Conservation (phyloP, 2,329 filamentous ascomycete genomes). For the Apiospora phragmitis region DNA sequence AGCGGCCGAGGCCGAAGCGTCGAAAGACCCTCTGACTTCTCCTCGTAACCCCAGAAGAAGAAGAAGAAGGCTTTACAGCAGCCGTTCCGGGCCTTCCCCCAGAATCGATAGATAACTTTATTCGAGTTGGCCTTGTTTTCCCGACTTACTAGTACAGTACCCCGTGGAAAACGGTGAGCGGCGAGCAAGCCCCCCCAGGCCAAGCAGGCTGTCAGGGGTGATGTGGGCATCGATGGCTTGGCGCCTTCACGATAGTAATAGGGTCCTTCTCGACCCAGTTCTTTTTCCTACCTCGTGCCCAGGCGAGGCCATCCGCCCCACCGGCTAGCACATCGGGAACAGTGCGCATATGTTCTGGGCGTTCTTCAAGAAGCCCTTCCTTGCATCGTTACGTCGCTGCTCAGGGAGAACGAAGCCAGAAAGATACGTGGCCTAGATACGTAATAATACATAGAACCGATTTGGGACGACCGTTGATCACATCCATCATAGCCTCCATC, state of each 20-base stretch:
- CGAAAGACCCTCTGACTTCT: background rate
- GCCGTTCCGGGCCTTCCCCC: conserved; percentile 1
- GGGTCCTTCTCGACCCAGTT: background rate
- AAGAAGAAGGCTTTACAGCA: background rate
- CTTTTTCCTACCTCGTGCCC: conserved; percentile 6
- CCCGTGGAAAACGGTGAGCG: background rate
- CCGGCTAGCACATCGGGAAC: conserved; percentile 11
- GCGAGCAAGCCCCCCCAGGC: background rate
- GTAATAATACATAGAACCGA: background rate
- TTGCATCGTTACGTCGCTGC: background rate
- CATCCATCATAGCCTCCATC: background rate
- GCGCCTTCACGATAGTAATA: background rate
- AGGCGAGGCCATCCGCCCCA: conserved; percentile 15
- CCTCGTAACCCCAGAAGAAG: background rate
- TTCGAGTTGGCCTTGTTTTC: background rate
- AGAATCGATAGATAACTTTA: background rate
- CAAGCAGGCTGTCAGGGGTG: background rate
- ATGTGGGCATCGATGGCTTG: background rate
- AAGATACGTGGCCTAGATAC: background rate
- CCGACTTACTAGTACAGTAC: background rate
- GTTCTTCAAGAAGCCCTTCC: background rate
- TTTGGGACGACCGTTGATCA: background rate
- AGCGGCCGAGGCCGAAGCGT: background rate
- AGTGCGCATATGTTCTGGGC: conserved; percentile 10
- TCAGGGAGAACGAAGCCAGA: background rate